Evolutionary conservation across 2,329 filamentous ascomycete species (phyloP).

Genomic region (Colletotrichum nymphaeae): DNA sequence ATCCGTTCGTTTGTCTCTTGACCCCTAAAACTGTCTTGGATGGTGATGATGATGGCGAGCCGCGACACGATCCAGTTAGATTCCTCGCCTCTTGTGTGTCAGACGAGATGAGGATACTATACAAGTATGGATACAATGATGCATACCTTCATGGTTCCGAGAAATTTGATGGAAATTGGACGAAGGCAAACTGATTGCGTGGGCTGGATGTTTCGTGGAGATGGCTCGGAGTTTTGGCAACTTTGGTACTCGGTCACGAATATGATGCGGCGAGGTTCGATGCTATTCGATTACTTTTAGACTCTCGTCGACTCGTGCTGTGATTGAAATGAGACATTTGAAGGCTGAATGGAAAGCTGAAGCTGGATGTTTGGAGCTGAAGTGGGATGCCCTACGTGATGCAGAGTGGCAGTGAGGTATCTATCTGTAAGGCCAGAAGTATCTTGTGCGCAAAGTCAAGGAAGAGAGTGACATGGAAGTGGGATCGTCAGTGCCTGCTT

Average conservation of each 20-base stretch:
- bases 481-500: conserved; percentile 5
- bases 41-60: conserved; percentile 6
- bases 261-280: background rate
- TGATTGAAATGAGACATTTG: background rate
- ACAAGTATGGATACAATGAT: background rate
- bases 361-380: background rate
- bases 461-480: background rate
- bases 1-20: background rate
- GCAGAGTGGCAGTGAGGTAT: background rate
- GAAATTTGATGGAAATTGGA: conserved; percentile 12
- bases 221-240: background rate
- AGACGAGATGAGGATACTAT: conserved; percentile 25
- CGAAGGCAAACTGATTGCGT: background rate
- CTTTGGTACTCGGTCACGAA: background rate
- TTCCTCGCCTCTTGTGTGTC: conserved; percentile 22
- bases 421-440: too few relatives aligned
- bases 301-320: background rate
- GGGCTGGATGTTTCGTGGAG: background rate
- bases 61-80: conserved; percentile 14
- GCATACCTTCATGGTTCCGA: conserved; percentile 2
- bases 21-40: conserved; percentile 16
- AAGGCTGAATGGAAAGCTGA: background rate
- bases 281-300: background rate
- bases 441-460: background rate
- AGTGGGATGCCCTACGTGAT: background rate